phyloP scores from a whole-genome alignment of 768 basidiomycete genomes.

The Suillus americanus region DNA sequence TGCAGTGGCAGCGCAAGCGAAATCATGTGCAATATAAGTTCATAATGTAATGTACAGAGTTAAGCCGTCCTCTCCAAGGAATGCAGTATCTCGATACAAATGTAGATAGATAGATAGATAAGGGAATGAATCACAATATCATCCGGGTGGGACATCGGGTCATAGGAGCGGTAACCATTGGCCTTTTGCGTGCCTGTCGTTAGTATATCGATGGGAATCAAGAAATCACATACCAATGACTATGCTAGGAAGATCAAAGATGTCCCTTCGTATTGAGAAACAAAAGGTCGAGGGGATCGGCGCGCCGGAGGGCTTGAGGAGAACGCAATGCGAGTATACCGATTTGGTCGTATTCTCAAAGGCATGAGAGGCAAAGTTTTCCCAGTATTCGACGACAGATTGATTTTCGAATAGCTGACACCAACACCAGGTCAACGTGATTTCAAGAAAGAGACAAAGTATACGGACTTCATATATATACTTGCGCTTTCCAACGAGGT shows the following conservation, averaged over 20 bases:
- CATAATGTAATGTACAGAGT: constrained; percentile 15
- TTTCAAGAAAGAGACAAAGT: constrained; percentile 17
- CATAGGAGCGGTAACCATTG: constrained; percentile 87
- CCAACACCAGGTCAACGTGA: neutral
- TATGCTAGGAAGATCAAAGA: constrained; percentile 87
- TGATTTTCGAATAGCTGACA: constrained; percentile 89
- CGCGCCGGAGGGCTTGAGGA: constrained; percentile 81
- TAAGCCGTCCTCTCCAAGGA: constrained; percentile 10
- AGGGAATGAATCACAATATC: neutral
- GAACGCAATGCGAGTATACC: constrained; percentile 88
- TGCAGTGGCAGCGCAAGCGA: constrained; percentile 5
- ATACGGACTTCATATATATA: constrained; percentile 45
- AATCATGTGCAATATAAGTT: constrained; percentile 12
- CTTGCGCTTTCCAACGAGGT: constrained; percentile 60
- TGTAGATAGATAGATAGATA: constrained; percentile 13
- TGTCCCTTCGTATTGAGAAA: constrained; percentile 91
- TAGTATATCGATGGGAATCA: neutral
- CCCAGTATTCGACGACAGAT: constrained; percentile 94
- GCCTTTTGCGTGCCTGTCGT: constrained; percentile 41
- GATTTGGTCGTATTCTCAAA: constrained; percentile 98
- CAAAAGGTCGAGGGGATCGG: constrained; percentile 93
- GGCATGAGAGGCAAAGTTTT: constrained; percentile 94
- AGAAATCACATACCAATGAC: constrained; percentile 66
- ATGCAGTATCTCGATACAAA: constrained; percentile 11
- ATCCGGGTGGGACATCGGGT: constrained; percentile 11